A percentile compares a stretch with the other conserved stretches of the same genome.
Conservation (phyloP, 805 yeast species). For the Candida takata region DNA sequence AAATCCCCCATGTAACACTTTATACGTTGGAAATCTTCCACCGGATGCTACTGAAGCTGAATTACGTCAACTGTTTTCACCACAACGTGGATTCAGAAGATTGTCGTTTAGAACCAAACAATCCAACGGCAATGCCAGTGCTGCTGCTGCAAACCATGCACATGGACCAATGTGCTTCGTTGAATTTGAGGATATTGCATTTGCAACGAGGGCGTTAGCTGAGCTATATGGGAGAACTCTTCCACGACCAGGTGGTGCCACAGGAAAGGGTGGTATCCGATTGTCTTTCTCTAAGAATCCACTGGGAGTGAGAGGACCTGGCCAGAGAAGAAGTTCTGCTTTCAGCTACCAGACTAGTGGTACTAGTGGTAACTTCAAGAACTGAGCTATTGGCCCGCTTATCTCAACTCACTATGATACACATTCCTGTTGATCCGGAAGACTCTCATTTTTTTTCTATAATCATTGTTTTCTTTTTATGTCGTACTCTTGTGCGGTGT, state of each 20-base stretch:
- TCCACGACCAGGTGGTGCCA: constrained; percentile 66
- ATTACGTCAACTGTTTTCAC: constrained; percentile 76
- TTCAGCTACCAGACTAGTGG: constrained; percentile 16
- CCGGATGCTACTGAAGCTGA: constrained; percentile 96
- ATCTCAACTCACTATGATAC: too few species aligned
- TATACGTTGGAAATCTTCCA: constrained; percentile 94
- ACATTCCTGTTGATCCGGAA: too few species aligned
- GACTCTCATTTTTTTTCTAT: background rate
- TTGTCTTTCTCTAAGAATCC: constrained; percentile 94
- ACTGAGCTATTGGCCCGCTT: constrained; percentile 1
- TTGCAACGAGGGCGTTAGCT: constrained; percentile 89
- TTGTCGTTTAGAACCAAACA: constrained; percentile 82
- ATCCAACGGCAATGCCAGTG: constrained; percentile 29
- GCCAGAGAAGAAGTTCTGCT: constrained; percentile 34
- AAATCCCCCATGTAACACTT: constrained; percentile 96
- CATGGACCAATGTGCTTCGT: constrained; percentile 99
- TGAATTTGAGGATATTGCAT: constrained; percentile 92
- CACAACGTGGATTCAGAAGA: constrained; percentile 88
- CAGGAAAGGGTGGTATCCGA: constrained; percentile 88
- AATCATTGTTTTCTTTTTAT: background rate
- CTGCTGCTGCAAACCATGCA: constrained; percentile 25
- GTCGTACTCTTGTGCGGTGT: too few species aligned
- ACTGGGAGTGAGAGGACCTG: constrained; percentile 84
- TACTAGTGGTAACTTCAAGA: constrained; percentile 8
- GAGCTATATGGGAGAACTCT: constrained; percentile 89